These are phyloP conservation scores for Russula sp. DNA, from an alignment of 768 basidiomycete species.

Conservation along the genomic window DNA sequence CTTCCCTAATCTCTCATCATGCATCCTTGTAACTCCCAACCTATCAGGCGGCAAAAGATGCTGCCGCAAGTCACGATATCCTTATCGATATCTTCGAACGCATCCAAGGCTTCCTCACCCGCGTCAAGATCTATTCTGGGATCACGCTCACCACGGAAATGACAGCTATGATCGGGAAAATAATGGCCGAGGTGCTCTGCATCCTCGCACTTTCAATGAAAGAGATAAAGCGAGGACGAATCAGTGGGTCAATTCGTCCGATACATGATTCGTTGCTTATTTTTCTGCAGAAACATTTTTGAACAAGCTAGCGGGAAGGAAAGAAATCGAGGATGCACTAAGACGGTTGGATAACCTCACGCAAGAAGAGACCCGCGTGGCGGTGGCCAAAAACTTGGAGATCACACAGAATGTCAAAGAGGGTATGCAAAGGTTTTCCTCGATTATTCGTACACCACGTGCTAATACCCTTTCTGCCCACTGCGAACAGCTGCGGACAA, in stretches of 20 bases:
- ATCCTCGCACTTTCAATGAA: not conserved
- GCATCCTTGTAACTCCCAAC: too few species aligned
- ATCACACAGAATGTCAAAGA: too few species aligned
- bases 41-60: too few species aligned
- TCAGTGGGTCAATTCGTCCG: not conserved
- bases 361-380: not conserved
- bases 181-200: not conserved
- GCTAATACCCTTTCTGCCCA: too few species aligned
- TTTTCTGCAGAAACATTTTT: too few species aligned
- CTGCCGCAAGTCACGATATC: too few species aligned
- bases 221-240: not conserved
- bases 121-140: not conserved
- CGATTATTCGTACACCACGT: too few species aligned
- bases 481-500: not conserved
- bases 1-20: too few species aligned
- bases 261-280: not conserved
- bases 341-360: not conserved
- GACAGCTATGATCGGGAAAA: not conserved
- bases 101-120: not conserved
- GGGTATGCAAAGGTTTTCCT: too few species aligned
- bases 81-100: not conserved
- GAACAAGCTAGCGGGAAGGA: not conserved
- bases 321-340: not conserved
- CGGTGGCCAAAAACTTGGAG: too few species aligned
- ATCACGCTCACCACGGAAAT: not conserved